These are phyloP conservation scores for Phylloporus sp. DNA, from an alignment of 1,284 basidiomycete species.

Conservation along the genomic window DNA sequence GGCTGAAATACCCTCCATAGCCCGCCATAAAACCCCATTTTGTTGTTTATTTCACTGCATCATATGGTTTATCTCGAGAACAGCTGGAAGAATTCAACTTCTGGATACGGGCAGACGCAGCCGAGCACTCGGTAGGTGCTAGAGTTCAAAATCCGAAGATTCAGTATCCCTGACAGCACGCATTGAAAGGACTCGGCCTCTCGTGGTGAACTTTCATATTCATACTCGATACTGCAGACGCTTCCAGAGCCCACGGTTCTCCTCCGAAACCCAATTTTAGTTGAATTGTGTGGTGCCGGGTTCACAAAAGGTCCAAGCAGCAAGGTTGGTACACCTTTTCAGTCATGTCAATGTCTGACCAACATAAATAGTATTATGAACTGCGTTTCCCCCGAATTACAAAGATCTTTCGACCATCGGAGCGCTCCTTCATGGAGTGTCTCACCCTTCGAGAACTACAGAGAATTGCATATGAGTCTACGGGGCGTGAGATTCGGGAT, in stretches of 20 bases:
- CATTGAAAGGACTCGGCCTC: constrained; percentile 25
- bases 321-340: constrained; percentile 51
- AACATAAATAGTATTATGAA: constrained; percentile 71
- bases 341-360: constrained; percentile 1
- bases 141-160: not conserved
- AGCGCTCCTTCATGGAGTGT: constrained; percentile 71
- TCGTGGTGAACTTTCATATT: constrained; percentile 54
- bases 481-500: constrained; percentile 56
- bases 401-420: constrained; percentile 67
- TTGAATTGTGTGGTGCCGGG: constrained; percentile 81
- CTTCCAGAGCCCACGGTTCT: constrained; percentile 66
- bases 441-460: constrained; percentile 56
- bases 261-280: constrained; percentile 69
- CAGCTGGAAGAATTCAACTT: constrained; percentile 77
- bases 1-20: constrained; percentile 38
- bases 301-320: constrained; percentile 72
- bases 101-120: constrained; percentile 58
- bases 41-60: constrained; percentile 74
- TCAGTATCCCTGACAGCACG: constrained; percentile 18
- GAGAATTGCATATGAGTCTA: constrained; percentile 55
- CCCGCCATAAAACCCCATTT: constrained; percentile 62
- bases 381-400: constrained; percentile 82
- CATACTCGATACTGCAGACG: constrained; percentile 55
- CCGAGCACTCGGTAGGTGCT: constrained; percentile 36
- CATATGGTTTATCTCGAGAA: constrained; percentile 74